Base-by-base conservation (phyloP, 139 green algal species). In the Desmodesmus armatus region DNA sequence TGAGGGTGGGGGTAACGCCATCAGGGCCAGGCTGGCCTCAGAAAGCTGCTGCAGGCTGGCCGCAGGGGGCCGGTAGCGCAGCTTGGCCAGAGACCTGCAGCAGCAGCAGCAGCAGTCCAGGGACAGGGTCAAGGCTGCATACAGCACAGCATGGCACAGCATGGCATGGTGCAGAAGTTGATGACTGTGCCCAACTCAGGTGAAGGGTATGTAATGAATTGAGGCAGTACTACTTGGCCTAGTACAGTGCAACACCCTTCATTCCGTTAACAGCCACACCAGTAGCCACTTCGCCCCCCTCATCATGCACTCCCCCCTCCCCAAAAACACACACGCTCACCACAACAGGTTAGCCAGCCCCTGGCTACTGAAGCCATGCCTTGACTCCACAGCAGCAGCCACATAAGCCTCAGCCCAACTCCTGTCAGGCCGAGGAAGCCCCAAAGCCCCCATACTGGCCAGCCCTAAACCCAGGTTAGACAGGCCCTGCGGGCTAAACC, bases 401-500 rank as follows among this genome's bases (percentile, higher is more conserved):
- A 75, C 9, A 11, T 70, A 62, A 13, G 39, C 37, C 2, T 29
- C 31, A 35, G 76, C 55, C 82, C 82, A 87, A 17, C 3, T 19
- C 21, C 43, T 31, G 29, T 19, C 35, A 47, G 70, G 70, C 73
- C 37, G 27, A 31, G 62, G 60, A 25, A 82, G 13, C 5, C 60
- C 63, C 19, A 66, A 23, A 53, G 41, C 55, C 39, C 72, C 25
- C 76, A 82, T 82, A 19, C 40, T 29, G 5, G 35, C 76, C 41
- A 82, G 35, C 41, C 76, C 76, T 2, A n/a, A 39, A 5, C 55
- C 76, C 13, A 82, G 37, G 55, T 89, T 80, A 27, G 80, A 62
- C 39, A 85, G 81, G 39, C 84, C 84, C 75, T 89, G 60, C 29
- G 85, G 35, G 25, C 39, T 85, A 65, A 87, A 87, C 19, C 43